phyloP scores from a whole-genome alignment of 176 grass and related monocot species.

The Chloris gayana region DNA sequence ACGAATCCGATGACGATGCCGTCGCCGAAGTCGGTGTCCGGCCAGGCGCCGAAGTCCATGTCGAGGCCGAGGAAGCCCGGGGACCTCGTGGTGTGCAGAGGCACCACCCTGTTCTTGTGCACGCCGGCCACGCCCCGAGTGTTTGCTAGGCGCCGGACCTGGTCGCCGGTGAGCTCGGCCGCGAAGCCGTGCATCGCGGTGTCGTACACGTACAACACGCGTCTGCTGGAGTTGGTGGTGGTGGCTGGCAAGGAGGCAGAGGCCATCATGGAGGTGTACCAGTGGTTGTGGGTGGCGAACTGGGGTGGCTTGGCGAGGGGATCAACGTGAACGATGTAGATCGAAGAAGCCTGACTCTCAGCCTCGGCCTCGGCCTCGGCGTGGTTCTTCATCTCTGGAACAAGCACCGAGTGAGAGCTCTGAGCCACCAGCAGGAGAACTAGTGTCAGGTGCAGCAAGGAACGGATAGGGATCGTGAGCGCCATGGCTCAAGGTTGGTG shows the following conservation, averaged over 20 bases:
- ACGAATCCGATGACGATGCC: slow-evolving; percentile 48
- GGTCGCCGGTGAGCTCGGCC: slow-evolving; percentile 3
- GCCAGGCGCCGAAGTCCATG: slow-evolving; percentile 22
- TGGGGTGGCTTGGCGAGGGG: slow-evolving; percentile 15
- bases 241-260: neutral
- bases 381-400: neutral
- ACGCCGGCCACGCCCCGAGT: slow-evolving; percentile 38
- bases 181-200: slow-evolving; percentile 48
- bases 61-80: slow-evolving; percentile 47
- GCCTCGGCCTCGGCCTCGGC: neutral
- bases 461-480: neutral
- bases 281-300: slow-evolving; percentile 15
- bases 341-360: neutral
- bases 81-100: slow-evolving; percentile 45
- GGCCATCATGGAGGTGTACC: slow-evolving; percentile 36
- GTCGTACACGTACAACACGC: slow-evolving; percentile 36
- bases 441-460: neutral
- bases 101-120: neutral
- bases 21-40: slow-evolving; percentile 39
- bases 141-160: slow-evolving; percentile 19
- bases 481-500: neutral
- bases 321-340: slow-evolving; percentile 22
- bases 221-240: neutral
- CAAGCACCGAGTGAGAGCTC: neutral
- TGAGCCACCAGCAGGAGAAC: neutral